Evolutionary conservation across 2,329 filamentous ascomycete genomes (phyloP).

Genomic region (Lecanicillium sp.): DNA sequence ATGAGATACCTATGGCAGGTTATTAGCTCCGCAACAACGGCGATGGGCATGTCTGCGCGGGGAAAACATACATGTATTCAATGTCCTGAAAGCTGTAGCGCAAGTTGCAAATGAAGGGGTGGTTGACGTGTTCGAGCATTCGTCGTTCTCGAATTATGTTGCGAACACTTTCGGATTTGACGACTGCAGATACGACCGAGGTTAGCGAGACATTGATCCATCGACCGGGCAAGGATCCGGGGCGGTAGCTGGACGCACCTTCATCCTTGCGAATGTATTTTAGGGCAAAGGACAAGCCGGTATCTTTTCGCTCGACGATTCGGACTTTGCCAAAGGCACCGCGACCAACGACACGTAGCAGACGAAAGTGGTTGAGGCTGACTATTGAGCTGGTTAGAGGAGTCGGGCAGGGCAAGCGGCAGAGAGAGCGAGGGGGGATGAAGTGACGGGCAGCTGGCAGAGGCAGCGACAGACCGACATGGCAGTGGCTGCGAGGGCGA

Average conservation of each 20-base stretch:
- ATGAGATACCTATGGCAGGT: conserved; percentile 72
- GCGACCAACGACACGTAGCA: conserved; percentile 91
- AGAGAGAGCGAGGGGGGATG: no score
- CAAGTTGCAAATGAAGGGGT: conserved; percentile 96
- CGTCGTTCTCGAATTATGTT: conserved; percentile 96
- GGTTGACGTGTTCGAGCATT: conserved; percentile 97
- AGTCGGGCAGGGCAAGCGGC: not conserved
- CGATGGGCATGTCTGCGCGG: not conserved
- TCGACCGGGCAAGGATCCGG: not conserved
- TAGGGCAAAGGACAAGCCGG: conserved; percentile 84
- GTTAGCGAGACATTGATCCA: conserved; percentile 19
- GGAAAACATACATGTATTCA: conserved; percentile 77
- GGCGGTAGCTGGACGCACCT: conserved; percentile 47
- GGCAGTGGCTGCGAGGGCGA: no score
- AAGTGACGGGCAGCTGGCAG: not conserved
- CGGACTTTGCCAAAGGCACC: conserved; percentile 98
- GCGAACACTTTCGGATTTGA: conserved; percentile 93
- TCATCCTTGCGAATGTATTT: conserved; percentile 99
- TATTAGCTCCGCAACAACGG: not conserved
- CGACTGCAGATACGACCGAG: conserved; percentile 52
- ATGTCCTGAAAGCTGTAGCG: conserved; percentile 99
- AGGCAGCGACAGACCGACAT: not conserved
- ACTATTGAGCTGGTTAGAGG: conserved; percentile 45
- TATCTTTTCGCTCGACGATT: conserved; percentile 97
- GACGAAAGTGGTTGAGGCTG: conserved; percentile 94